Base-by-base conservation (phyloP, 1,284 basidiomycete species). In the Tremellales sp. region DNA sequence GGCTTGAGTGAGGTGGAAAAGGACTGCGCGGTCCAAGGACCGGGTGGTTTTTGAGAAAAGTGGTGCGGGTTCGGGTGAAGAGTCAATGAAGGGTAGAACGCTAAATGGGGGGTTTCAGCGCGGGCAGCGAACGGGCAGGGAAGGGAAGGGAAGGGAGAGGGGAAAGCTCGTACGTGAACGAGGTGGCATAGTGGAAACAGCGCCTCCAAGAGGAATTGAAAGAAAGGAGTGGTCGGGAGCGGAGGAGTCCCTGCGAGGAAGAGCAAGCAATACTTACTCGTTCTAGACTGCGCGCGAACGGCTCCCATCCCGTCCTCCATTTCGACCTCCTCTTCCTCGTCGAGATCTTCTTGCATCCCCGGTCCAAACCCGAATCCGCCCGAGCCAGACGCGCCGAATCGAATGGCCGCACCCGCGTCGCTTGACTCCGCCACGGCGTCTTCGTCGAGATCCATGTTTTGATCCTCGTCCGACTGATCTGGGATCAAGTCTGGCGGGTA, bases 301-400 rank as follows among this genome's bases (percentile, higher is more conserved):
- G n/a, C n/a, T n/a, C 37, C 19, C 46, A 44, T 49, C 50, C 39
- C 34, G 42, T 41, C 43, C 21, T 52, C 55, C 51, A 51, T 49
- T 24, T 59, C 58, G 33, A 43, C 38, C 40, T 58, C 58, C 40
- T 61, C 58, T 32, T 60, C 65, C 21, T 25, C 27, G 13, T 25
- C 37, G 22, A 36, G 22, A 53, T 71, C 68, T 49, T 71, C 68
- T 45, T 69, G 66, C 5, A 63, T 63, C 10, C 68, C 68, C 16
- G 68, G 68, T 16, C 68, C 68, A 33, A 71, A 71, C 8, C 65
- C 61, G 41, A 71, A 69, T 4, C 68, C 68, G 8, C 65, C 68
- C 21, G 54, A 61, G 1, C 68, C 68, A 18, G 53, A 40, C 22
- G 55, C 49, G 14, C 53, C 51, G 43, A 60, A 64, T 14, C 33